phyloP scores from a whole-genome alignment of 345 rosid genomes.

The Linum tenue region DNA sequence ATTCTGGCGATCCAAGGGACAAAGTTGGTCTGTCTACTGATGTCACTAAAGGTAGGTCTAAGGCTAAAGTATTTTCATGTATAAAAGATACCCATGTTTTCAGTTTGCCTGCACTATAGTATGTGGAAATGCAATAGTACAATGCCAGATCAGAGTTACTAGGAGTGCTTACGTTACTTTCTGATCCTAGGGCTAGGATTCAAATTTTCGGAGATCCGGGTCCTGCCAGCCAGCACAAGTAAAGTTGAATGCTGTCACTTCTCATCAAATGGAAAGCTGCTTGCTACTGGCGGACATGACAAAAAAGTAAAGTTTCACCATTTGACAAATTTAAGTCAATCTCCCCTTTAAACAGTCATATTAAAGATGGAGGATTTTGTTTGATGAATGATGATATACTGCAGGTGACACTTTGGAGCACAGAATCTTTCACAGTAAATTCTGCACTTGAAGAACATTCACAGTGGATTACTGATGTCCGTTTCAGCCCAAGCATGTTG shows the following conservation, averaged over 20 bases:
- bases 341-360: neutral
- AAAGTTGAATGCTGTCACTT: slow-evolving; percentile 58
- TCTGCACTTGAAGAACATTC: slow-evolving; percentile 54
- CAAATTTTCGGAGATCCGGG: slow-evolving; percentile 36
- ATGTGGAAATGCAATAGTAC: neutral
- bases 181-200: slow-evolving; percentile 38
- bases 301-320: slow-evolving; percentile 32
- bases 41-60: slow-evolving; percentile 37
- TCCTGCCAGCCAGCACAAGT: slow-evolving; percentile 31
- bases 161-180: slow-evolving; percentile 1
- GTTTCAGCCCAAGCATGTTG: slow-evolving; percentile 54
- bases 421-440: slow-evolving; percentile 37
- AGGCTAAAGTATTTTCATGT: neutral
- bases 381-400: slow-evolving; percentile 10
- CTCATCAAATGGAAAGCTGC: slow-evolving; percentile 61
- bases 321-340: too few relatives aligned
- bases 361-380: neutral
- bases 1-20: slow-evolving; percentile 39
- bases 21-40: slow-evolving; percentile 26
- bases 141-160: neutral
- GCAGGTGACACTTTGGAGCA: slow-evolving; percentile 62
- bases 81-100: neutral
- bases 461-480: slow-evolving; percentile 53
- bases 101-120: neutral
- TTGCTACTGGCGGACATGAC: slow-evolving; percentile 64